These are phyloP conservation scores for Spergularia bocconei DNA, from an alignment of 148 eudicot species.

Conservation along the genomic window DNA sequence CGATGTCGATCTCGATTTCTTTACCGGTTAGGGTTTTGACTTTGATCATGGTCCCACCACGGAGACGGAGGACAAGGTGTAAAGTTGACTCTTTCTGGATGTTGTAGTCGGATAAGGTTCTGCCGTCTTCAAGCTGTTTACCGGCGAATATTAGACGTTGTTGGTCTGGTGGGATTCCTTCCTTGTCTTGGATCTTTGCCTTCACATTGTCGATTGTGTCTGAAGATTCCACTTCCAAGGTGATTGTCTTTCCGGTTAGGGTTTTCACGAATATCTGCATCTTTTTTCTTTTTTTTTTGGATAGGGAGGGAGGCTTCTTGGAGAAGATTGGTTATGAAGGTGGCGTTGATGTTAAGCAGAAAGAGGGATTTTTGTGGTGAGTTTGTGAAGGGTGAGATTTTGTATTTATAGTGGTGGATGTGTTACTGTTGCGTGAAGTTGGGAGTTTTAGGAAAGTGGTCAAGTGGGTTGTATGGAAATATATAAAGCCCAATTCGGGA, in stretches of 20 bases:
- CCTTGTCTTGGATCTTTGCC: background rate
- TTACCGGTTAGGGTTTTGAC: slow-evolving; percentile 65
- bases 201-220: slow-evolving; percentile 4
- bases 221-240: background rate
- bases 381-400: no score
- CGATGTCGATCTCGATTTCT: slow-evolving; percentile 58
- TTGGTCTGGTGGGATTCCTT: background rate
- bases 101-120: slow-evolving; percentile 37
- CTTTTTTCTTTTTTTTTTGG: background rate
- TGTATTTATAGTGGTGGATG: no score
- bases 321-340: background rate
- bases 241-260: background rate
- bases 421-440: no score
- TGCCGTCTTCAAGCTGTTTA: slow-evolving; percentile 33
- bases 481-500: no score
- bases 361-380: no score
- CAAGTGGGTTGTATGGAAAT: no score
- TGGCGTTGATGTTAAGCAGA: no score
- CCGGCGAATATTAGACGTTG: slow-evolving; percentile 27
- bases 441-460: no score
- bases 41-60: slow-evolving; percentile 21
- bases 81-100: slow-evolving; percentile 33
- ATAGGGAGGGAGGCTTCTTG: background rate
- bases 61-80: slow-evolving; percentile 30
- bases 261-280: slow-evolving; percentile 10